Conservation (phyloP, 1,284 basidiomycete genomes). For the Ganoderma multipileum region DNA sequence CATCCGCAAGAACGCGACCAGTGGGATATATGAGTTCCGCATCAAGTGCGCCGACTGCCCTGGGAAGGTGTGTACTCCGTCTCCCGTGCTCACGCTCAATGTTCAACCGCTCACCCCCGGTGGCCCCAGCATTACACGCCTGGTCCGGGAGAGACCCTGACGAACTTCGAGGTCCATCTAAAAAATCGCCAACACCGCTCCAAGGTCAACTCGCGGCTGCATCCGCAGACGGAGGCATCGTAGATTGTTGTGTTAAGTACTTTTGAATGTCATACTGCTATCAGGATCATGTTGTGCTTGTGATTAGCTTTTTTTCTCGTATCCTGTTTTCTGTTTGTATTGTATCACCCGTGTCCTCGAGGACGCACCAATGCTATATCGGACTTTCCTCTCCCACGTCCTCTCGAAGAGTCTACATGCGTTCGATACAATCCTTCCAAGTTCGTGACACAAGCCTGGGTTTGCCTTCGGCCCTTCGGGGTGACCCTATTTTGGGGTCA, state of each 20-base stretch:
- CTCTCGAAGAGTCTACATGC: too few species aligned
- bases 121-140: conserved; percentile 83
- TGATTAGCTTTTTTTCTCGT: conserved; percentile 28
- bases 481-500: background rate
- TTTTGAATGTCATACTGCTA: conserved; percentile 28
- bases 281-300: conserved; percentile 36
- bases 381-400: background rate
- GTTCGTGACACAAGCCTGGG: too few species aligned
- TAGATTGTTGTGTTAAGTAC: conserved; percentile 14
- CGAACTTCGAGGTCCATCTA: conserved; percentile 94
- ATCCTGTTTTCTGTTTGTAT: conserved; percentile 26
- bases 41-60: conserved; percentile 96
- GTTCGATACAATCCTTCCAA: too few species aligned
- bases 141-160: conserved; percentile 88
- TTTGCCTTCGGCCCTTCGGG: too few species aligned
- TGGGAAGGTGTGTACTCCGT: conserved; percentile 73
- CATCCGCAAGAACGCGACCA: conserved; percentile 61
- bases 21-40: conserved; percentile 79
- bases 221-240: conserved; percentile 20
- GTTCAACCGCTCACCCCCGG: background rate
- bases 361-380: conserved; percentile 19
- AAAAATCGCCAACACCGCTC: conserved; percentile 75
- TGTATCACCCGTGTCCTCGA: conserved; percentile 20
- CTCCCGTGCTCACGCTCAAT: background rate
- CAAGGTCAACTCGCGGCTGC: conserved; percentile 55